Percentiles rank a stretch among this genome's conserved stretches.
phyloP scores from a whole-genome alignment of 768 basidiomycete genomes.

The Leccinum longicurvipes region DNA sequence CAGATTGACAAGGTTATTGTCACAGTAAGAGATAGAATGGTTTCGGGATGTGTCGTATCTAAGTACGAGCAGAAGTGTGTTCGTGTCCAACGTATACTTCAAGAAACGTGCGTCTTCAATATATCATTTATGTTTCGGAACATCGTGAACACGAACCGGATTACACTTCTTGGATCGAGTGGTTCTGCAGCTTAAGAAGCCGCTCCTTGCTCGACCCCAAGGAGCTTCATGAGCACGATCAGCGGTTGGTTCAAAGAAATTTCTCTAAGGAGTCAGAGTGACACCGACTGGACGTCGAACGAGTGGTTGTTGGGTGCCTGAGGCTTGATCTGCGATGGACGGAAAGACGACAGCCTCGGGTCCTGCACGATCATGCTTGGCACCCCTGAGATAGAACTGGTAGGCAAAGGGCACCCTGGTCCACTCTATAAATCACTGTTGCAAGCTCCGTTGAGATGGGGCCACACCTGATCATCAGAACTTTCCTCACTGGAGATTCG shows the following conservation, averaged over 20 bases:
- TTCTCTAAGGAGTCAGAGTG: constrained; percentile 35
- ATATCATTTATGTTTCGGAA: constrained; percentile 35
- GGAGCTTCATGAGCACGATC: constrained; percentile 46
- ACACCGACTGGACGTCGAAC: constrained; percentile 48
- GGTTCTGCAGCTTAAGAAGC: constrained; percentile 37
- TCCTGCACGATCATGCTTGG: constrained; percentile 47
- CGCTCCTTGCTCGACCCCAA: constrained; percentile 33
- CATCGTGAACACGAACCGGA: constrained; percentile 32
- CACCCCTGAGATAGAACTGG: constrained; percentile 44
- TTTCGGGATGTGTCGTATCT: too few species aligned
- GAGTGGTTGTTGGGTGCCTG: constrained; percentile 33
- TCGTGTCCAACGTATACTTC: too few species aligned
- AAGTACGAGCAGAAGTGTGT: too few species aligned
- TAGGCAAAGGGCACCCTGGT: constrained; percentile 39
- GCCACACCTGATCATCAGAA: constrained; percentile 53
- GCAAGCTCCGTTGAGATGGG: constrained; percentile 40
- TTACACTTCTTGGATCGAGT: constrained; percentile 37
- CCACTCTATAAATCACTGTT: constrained; percentile 31
- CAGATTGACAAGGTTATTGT: too few species aligned
- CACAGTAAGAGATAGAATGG: too few species aligned
- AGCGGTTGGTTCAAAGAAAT: constrained; percentile 47
- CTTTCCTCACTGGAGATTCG: constrained; percentile 20
- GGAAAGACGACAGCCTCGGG: constrained; percentile 37
- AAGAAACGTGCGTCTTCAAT: constrained; percentile 11
- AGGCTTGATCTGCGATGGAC: constrained; percentile 49